These are phyloP conservation scores for Millerozyma acaciae DNA, from an alignment of 805 yeast genomes.

Conservation along the genomic window DNA sequence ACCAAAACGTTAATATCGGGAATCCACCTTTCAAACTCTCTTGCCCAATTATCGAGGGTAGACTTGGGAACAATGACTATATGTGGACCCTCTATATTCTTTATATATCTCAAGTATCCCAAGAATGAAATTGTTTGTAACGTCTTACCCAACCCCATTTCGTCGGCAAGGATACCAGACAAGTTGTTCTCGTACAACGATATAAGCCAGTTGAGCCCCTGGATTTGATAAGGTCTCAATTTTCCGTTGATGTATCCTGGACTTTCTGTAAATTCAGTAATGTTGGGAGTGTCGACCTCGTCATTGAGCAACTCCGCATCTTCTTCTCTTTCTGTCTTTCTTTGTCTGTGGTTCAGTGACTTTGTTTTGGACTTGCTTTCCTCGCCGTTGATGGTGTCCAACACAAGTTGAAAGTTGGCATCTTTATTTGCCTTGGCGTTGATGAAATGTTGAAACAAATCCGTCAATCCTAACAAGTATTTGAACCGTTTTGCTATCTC, in stretches of 20 bases:
- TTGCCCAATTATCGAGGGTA: slow-evolving; percentile 74
- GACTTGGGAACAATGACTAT: slow-evolving; percentile 76
- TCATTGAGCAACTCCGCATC: slow-evolving; percentile 71
- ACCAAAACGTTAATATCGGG: slow-evolving; percentile 72
- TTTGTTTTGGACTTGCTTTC: slow-evolving; percentile 12
- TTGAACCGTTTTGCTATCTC: slow-evolving; percentile 65
- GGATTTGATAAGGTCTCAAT: slow-evolving; percentile 71
- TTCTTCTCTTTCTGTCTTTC: slow-evolving; percentile 75
- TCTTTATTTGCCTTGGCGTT: slow-evolving; percentile 62
- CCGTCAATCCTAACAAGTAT: slow-evolving; percentile 62
- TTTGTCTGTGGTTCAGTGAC: slow-evolving; percentile 41
- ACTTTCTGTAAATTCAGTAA: slow-evolving; percentile 48
- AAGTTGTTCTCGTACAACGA: slow-evolving; percentile 63
- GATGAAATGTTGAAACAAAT: slow-evolving; percentile 65
- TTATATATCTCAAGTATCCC: slow-evolving; percentile 65
- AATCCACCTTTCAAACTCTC: slow-evolving; percentile 76
- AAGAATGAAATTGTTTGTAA: slow-evolving; percentile 73
- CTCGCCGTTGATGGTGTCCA: slow-evolving; percentile 34
- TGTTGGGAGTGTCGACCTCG: slow-evolving; percentile 32
- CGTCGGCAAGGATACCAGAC: slow-evolving; percentile 78
- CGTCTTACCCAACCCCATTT: slow-evolving; percentile 84
- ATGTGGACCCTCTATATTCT: slow-evolving; percentile 64
- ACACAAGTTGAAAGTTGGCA: slow-evolving; percentile 49
- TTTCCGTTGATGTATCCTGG: slow-evolving; percentile 54
- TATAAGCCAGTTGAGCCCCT: slow-evolving; percentile 77